phyloP scores from a whole-genome alignment of 208 protist genomes.

The Plasmodiophora brassicae region DNA sequence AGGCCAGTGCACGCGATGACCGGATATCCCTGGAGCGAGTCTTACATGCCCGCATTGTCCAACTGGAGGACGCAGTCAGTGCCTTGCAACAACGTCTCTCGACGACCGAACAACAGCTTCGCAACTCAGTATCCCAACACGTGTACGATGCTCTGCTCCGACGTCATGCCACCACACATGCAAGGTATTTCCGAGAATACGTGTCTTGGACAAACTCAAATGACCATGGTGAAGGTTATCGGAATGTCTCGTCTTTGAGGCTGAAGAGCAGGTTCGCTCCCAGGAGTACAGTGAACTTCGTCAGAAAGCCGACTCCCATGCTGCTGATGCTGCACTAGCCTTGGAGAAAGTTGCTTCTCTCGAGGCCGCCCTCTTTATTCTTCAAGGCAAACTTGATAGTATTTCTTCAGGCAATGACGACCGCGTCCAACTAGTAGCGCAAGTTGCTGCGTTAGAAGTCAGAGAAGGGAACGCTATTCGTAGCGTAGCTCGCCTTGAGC shows the following conservation, averaged over 20 bases:
- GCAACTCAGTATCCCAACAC: background rate
- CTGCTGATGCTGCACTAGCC: background rate
- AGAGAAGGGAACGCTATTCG: background rate
- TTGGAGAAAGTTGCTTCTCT: too few relatives aligned
- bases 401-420: background rate
- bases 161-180: background rate
- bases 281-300: background rate
- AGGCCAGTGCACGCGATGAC: background rate
- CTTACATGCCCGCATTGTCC: background rate
- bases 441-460: background rate
- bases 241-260: background rate
- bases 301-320: background rate
- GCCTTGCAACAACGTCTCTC: background rate
- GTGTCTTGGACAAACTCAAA: background rate
- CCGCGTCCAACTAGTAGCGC: background rate
- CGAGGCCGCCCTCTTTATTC: too few relatives aligned
- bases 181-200: background rate
- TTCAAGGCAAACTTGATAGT: background rate
- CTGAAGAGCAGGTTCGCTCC: background rate
- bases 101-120: background rate
- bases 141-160: background rate
- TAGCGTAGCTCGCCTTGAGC: background rate
- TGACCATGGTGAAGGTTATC: background rate
- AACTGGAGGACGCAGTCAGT: background rate
- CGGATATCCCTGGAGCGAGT: background rate